Percentiles rank a stretch among this genome's conserved stretches.
Evolutionary conservation across 2,329 filamentous ascomycete genomes (phyloP).

Genomic region (Venturiaceae sp.): DNA sequence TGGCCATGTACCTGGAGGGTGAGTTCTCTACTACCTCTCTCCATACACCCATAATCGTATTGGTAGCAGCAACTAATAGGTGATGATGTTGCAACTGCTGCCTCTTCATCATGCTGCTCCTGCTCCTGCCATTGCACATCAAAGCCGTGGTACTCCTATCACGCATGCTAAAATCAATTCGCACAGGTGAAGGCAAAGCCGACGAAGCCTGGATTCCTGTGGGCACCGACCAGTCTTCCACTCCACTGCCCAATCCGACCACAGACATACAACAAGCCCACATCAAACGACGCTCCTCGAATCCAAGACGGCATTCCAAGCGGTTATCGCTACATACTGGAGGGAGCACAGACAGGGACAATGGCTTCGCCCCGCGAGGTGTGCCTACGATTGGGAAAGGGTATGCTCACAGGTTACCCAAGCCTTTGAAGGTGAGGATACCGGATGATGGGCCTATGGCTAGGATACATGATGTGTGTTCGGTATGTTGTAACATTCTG

Average conservation of each 20-base stretch:
- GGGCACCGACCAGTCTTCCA: not conserved
- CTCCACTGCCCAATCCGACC: not conserved
- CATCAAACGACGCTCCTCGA: not conserved
- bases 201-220: conserved; percentile 6
- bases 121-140: conserved; percentile 8
- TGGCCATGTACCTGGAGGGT: conserved; percentile 89
- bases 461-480: conserved; percentile 26
- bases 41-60: no score
- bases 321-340: not conserved
- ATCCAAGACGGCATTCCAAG: not conserved
- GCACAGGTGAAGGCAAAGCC: conserved; percentile 2
- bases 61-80: not conserved
- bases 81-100: conserved; percentile 8
- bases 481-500: conserved; percentile 17
- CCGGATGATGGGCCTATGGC: conserved; percentile 26
- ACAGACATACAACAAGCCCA: conserved; percentile 4
- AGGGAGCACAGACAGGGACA: not conserved
- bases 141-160: conserved; percentile 5
- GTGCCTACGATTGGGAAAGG: conserved; percentile 35
- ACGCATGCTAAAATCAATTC: conserved; percentile 2
- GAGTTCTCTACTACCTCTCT: conserved; percentile 13
- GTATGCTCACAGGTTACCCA: conserved; percentile 37
- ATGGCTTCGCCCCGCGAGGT: not conserved
- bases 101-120: conserved; percentile 8
- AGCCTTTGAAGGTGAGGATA: conserved; percentile 30